Base-by-base conservation (phyloP, 2,329 filamentous ascomycete genomes). In the Ophiostoma perfectum region DNA sequence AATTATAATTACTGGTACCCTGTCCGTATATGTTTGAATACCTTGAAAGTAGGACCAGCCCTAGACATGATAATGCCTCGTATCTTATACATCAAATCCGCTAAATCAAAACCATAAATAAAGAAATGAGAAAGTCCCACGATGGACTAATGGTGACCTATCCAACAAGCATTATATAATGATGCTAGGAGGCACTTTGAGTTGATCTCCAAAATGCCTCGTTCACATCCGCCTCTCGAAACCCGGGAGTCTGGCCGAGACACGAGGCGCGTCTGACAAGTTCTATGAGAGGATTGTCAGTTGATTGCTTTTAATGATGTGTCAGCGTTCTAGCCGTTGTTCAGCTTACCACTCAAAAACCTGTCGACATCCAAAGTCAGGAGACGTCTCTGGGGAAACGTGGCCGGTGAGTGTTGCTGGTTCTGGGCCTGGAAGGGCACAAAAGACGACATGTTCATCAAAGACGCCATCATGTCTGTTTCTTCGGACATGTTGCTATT, bases 211-310 rank as follows among this genome's bases (percentile, higher is more conserved):
- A 71, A 9, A 74, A 74, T 0, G 77, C 75, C 6, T 68, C 60
- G 45, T 77, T 75, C 16, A 78, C 73, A 55, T 77, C 75, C 14
- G 55, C 41, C 18, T 70, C 70, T 14, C 73, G 73, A 66, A 78
- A 75, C 0, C 76, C 77, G 2, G 77, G 76, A 3, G 75, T 70
- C 42, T 75, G 70, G 1, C 76, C 76, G 0, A 78, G 70, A 67
- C 77, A 78, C 0, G 73, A 74, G 1, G 69, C 73, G 0, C 74
- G 71, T 0, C 68, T 47, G 3, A 72, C 72, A n/a, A 78, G 67
- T 70, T 77, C 77, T 77, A 66, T n/a, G 16, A 27, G 36, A 18
- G 12, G 18, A 8, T 18, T 4, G 64, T 63, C 27, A 55, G 47
- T n/a, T 27, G 27, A 27, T 41, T 42, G n/a, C 3, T 27, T 55